phyloP scores from a whole-genome alignment of 139 green algal genomes.

The Chlamydomonas schloesseri region DNA sequence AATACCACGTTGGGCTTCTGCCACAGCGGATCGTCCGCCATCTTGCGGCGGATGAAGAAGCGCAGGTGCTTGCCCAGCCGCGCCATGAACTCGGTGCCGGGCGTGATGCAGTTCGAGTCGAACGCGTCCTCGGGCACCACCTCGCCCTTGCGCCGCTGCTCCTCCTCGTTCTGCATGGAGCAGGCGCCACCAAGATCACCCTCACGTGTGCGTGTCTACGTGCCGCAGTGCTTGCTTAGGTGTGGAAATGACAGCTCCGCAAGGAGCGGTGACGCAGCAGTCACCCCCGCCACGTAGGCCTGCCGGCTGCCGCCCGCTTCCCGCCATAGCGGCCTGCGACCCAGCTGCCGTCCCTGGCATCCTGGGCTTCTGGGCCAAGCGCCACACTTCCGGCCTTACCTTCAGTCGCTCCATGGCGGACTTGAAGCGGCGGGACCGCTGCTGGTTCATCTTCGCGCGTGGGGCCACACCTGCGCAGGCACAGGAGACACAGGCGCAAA shows the following conservation, averaged over 20 bases:
- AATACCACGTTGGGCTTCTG: conserved; percentile 84
- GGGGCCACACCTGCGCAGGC: conserved; percentile 82
- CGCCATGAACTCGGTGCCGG: conserved; percentile 72
- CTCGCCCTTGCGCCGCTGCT: conserved; percentile 71
- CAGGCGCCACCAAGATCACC: too few relatives aligned
- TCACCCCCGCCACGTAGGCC: too few relatives aligned
- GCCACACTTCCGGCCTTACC: conserved; percentile 23
- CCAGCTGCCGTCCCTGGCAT: too few relatives aligned
- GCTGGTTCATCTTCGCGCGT: conserved; percentile 98
- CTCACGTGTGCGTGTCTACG: too few relatives aligned
- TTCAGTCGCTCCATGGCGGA: conserved; percentile 69
- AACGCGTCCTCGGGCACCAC: conserved; percentile 72
- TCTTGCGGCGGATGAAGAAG: conserved; percentile 89
- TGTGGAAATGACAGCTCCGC: too few relatives aligned
- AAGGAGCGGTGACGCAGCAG: too few relatives aligned
- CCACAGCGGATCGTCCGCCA: conserved; percentile 88
- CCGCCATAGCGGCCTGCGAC: too few relatives aligned
- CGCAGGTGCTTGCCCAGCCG: conserved; percentile 80
- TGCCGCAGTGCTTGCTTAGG: too few relatives aligned
- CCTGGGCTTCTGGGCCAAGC: background rate
- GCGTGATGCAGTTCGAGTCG: conserved; percentile 96
- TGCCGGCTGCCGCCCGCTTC: too few relatives aligned
- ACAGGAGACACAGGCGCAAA: too few relatives aligned
- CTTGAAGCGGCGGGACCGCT: conserved; percentile 89
- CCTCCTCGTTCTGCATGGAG: conserved; percentile 50